A percentile compares a stretch with the other conserved stretches of the same genome.
These are phyloP conservation scores for Setaria viridis DNA, from an alignment of 202 grass and related monocot species.

Conservation along the genomic window DNA sequence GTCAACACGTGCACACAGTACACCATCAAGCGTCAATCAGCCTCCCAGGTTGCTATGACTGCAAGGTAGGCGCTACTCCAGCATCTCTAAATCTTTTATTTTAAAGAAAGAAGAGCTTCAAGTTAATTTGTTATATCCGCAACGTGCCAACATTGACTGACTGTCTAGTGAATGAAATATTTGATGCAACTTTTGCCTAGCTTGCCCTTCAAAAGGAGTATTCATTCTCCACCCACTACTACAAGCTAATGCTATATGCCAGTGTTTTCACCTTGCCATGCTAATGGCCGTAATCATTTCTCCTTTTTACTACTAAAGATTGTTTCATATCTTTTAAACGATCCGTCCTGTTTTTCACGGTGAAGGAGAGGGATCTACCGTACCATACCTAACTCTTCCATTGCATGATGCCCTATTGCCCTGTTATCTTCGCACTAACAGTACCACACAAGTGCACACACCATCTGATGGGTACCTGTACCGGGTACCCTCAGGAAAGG, in stretches of 20 bases:
- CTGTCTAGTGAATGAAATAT: background rate
- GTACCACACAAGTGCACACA: too few relatives aligned
- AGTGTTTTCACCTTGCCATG: slow-evolving; percentile 48
- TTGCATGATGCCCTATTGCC: background rate
- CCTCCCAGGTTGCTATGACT: too few relatives aligned
- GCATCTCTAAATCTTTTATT: background rate
- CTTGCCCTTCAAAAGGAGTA: slow-evolving; percentile 39
- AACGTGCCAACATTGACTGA: background rate
- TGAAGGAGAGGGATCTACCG: slow-evolving; percentile 18
- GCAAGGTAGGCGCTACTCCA: slow-evolving; percentile 4
- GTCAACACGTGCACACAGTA: too few relatives aligned
- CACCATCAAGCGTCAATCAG: too few relatives aligned
- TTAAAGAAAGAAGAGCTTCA: background rate
- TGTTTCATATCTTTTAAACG: background rate
- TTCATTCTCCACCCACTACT: slow-evolving; percentile 52
- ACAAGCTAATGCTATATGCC: slow-evolving; percentile 52
- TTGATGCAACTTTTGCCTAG: slow-evolving; percentile 22
- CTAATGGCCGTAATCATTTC: slow-evolving; percentile 52
- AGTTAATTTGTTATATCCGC: background rate
- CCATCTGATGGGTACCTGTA: too few relatives aligned
- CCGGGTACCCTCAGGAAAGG: too few relatives aligned
- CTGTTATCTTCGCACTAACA: background rate
- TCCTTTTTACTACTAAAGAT: background rate
- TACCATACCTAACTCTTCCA: slow-evolving; percentile 42
- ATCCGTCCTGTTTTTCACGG: background rate